phyloP scores from a whole-genome alignment of 2,329 filamentous ascomycete species.

The Neoscytalidium dimidiatum region DNA sequence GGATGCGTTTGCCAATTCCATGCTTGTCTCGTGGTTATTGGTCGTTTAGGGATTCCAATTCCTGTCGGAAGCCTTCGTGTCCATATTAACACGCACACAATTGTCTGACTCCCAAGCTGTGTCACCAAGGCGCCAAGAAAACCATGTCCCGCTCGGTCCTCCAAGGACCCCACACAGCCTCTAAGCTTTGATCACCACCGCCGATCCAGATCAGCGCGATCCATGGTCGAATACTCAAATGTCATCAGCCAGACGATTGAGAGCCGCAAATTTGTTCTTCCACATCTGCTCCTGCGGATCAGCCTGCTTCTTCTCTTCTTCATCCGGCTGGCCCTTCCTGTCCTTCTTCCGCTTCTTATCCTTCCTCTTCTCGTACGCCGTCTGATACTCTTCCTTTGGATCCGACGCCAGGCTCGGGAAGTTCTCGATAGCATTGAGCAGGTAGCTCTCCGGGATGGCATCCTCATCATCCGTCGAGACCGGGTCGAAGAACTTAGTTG shows the following conservation, averaged over 20 bases:
- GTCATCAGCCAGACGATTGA: not conserved
- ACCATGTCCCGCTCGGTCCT: not conserved
- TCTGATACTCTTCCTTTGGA: not conserved
- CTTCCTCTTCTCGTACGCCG: not conserved
- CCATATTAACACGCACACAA: not conserved
- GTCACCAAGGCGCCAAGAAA: not conserved
- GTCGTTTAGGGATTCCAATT: too few species aligned
- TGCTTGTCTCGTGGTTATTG: too few species aligned
- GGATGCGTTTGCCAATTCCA: too few species aligned
- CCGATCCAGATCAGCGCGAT: too few species aligned
- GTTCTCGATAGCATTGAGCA: not conserved
- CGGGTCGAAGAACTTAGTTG: constrained; percentile 2
- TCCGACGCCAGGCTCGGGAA: not conserved
- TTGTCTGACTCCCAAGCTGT: not conserved
- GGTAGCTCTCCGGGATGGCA: not conserved
- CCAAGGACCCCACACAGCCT: not conserved
- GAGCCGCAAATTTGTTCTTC: not conserved
- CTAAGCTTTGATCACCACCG: not conserved
- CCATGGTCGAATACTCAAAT: not conserved
- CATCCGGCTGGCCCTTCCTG: not conserved
- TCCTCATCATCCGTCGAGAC: not conserved
- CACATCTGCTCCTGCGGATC: not conserved
- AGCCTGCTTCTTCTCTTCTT: not conserved
- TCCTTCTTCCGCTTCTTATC: constrained; percentile 10
- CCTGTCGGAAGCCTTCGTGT: not conserved